Evolutionary conservation across 768 basidiomycete species (phyloP).

Genomic region (Psilocybe sp.): DNA sequence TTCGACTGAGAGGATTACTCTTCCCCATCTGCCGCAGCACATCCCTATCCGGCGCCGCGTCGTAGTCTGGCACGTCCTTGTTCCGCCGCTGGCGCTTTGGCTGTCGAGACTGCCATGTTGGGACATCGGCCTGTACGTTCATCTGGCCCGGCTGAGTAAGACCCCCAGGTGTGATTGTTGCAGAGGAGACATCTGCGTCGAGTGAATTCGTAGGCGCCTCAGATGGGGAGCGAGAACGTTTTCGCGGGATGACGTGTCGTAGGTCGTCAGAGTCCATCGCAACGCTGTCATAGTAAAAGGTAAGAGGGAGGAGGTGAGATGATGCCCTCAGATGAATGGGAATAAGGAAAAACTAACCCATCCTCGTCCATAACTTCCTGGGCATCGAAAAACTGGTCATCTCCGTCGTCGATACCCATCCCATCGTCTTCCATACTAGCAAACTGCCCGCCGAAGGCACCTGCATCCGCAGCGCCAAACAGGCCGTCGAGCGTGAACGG

Average conservation of each 20-base stretch:
- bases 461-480: constrained; percentile 77
- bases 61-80: constrained; percentile 52
- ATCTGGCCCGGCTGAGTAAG: too few species aligned
- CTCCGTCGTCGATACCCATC: constrained; percentile 41
- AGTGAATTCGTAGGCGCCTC: constrained; percentile 9
- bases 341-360: constrained; percentile 22
- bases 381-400: constrained; percentile 38
- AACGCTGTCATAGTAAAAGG: constrained; percentile 15
- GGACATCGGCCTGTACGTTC: background rate
- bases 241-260: constrained; percentile 29
- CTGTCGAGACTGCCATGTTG: constrained; percentile 27
- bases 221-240: constrained; percentile 39
- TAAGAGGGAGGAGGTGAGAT: constrained; percentile 6
- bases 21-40: constrained; percentile 43
- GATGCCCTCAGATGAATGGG: constrained; percentile 2
- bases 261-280: constrained; percentile 36
- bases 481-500: constrained; percentile 81
- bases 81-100: constrained; percentile 62
- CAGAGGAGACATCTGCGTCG: constrained; percentile 6
- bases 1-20: constrained; percentile 60
- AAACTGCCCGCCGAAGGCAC: constrained; percentile 57
- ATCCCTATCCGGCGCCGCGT: constrained; percentile 46
- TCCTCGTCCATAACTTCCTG: constrained; percentile 38
- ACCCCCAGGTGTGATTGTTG: constrained; percentile 6
- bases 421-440: constrained; percentile 28